Conservation (phyloP, 805 yeast species). For the Henningerozyma blattae region DNA sequence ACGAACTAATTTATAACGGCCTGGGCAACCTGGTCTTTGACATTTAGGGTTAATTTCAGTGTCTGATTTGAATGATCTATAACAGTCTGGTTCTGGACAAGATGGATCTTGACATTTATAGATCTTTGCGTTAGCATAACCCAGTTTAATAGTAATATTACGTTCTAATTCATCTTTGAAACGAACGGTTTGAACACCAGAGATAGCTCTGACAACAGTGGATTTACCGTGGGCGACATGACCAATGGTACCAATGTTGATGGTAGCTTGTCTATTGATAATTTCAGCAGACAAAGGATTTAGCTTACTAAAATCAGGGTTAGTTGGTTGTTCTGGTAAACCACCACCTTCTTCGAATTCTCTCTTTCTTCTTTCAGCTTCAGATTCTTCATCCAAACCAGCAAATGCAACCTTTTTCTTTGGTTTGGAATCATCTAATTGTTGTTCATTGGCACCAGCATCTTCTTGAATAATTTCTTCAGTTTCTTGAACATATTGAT, state of each 20-base stretch:
- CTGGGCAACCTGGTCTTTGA: slow-evolving; percentile 76
- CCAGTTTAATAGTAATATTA: slow-evolving; percentile 95
- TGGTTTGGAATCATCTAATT: slow-evolving; percentile 24
- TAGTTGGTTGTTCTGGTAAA: slow-evolving; percentile 86
- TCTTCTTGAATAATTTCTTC: slow-evolving; percentile 27
- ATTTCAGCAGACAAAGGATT: slow-evolving; percentile 91
- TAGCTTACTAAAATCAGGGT: slow-evolving; percentile 71
- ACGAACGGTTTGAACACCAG: slow-evolving; percentile 98
- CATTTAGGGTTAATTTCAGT: slow-evolving; percentile 92
- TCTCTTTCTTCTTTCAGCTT: slow-evolving; percentile 63
- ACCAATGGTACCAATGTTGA: slow-evolving; percentile 95
- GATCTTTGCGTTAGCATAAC: slow-evolving; percentile 97
- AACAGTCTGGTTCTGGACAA: slow-evolving; percentile 91
- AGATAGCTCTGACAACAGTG: slow-evolving; percentile 89
- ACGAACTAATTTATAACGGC: slow-evolving; percentile 81
- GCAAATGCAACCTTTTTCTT: slow-evolving; percentile 81
- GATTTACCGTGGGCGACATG: slow-evolving; percentile 95
- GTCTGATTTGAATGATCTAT: slow-evolving; percentile 86
- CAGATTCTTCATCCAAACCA: slow-evolving; percentile 51
- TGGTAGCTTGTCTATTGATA: slow-evolving; percentile 97
- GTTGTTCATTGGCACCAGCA: slow-evolving; percentile 26
- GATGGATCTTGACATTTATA: slow-evolving; percentile 79
- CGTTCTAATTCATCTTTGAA: slow-evolving; percentile 98
- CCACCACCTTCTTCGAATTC: slow-evolving; percentile 99
- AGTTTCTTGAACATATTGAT: slow-evolving; percentile 28